Evolutionary conservation across 139 green algal species (phyloP).

Genomic region (Nannochloris sp.): DNA sequence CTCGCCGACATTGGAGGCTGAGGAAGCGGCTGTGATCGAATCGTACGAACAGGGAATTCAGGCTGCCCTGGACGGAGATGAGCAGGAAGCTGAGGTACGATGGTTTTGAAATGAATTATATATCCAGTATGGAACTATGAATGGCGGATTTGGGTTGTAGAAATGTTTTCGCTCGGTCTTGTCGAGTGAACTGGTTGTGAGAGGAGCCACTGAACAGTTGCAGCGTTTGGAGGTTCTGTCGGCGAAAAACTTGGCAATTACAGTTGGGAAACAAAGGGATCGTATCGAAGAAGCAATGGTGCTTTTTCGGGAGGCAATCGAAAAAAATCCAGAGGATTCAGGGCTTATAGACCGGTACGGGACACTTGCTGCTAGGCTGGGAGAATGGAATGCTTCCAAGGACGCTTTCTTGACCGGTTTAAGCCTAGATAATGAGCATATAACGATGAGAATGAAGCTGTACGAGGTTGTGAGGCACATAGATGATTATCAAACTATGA

Average conservation of each 20-base stretch:
- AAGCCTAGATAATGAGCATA: conserved; percentile 13
- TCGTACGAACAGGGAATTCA: conserved; percentile 12
- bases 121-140: neutral
- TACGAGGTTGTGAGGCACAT: conserved; percentile 18
- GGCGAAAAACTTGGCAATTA: conserved; percentile 18
- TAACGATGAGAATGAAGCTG: conserved; percentile 20
- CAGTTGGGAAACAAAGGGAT: neutral
- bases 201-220: conserved; percentile 19
- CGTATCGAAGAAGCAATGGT: conserved; percentile 4
- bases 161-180: conserved; percentile 11
- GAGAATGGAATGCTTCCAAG: conserved; percentile 12
- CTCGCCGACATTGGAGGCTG: conserved; percentile 12
- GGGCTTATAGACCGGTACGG: conserved; percentile 18
- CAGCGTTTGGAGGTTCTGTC: conserved; percentile 15
- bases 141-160: neutral
- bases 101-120: conserved; percentile 5
- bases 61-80: neutral
- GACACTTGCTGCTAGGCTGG: conserved; percentile 14
- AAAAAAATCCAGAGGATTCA: conserved; percentile 6
- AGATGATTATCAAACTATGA: neutral
- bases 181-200: conserved; percentile 6
- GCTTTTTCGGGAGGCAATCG: conserved; percentile 7
- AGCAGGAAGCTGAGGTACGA: conserved; percentile 14
- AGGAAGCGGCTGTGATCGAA: conserved; percentile 10
- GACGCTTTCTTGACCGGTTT: conserved; percentile 16